Evolutionary conservation across 2,329 filamentous ascomycete species (phyloP).

Genomic region (Tolypocladium tropicale): DNA sequence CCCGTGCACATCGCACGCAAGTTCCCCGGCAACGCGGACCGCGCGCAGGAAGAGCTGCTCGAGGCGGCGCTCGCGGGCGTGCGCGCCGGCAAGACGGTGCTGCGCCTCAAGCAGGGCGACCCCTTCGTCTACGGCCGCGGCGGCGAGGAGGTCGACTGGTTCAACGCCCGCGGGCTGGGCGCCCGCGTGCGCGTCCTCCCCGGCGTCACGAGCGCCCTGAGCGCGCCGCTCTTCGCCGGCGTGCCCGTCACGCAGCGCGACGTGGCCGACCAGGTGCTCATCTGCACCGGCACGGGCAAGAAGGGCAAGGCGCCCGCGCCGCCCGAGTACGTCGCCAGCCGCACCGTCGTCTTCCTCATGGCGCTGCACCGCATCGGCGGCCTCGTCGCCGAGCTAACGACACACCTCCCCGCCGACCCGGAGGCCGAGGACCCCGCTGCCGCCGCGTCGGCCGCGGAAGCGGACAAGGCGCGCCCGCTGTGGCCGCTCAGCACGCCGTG

Average conservation of each 20-base stretch:
- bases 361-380: slow-evolving; percentile 74
- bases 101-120: slow-evolving; percentile 91
- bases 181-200: slow-evolving; percentile 63
- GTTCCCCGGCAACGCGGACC: slow-evolving; percentile 93
- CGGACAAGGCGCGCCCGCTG: slow-evolving; percentile 21
- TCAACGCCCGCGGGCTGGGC: slow-evolving; percentile 59
- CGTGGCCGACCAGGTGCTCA: slow-evolving; percentile 82
- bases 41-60: slow-evolving; percentile 82
- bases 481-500: slow-evolving; percentile 79
- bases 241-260: slow-evolving; percentile 84
- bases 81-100: slow-evolving; percentile 60
- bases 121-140: slow-evolving; percentile 94
- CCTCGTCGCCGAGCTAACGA: slow-evolving; percentile 61
- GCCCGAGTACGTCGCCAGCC: slow-evolving; percentile 62
- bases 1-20: slow-evolving; percentile 89
- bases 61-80: slow-evolving; percentile 62
- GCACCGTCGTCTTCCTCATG: slow-evolving; percentile 93
- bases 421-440: slow-evolving; percentile 2
- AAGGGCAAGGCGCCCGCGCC: slow-evolving; percentile 78
- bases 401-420: slow-evolving; percentile 19
- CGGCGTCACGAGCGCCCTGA: slow-evolving; percentile 80
- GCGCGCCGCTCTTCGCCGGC: slow-evolving; percentile 76
- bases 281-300: slow-evolving; percentile 94
- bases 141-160: slow-evolving; percentile 84
- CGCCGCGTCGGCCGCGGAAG: not conserved